Percentiles rank a stretch among this genome's conserved stretches.
Evolutionary conservation across 1,139 yeast genomes (phyloP).

Genomic region (Taphrina sp.): DNA sequence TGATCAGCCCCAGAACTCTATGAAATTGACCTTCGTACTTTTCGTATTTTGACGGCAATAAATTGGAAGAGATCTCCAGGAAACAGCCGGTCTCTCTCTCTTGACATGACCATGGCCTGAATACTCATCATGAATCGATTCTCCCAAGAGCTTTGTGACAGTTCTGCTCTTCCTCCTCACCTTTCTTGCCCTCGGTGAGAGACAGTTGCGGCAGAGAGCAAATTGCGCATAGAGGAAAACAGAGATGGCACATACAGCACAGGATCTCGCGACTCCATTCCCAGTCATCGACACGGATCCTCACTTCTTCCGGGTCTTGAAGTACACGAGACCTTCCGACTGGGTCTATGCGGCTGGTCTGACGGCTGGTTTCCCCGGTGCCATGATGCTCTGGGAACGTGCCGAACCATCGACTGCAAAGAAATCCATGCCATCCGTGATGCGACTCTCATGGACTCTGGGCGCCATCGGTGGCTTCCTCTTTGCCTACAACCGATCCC

Average conservation of each 20-base stretch:
- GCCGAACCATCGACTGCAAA: slow-evolving; percentile 51
- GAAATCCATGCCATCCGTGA: slow-evolving; percentile 15
- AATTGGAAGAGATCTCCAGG: too few relatives aligned
- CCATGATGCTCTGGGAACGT: slow-evolving; percentile 54
- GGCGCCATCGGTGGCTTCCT: slow-evolving; percentile 73
- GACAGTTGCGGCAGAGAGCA: too few relatives aligned
- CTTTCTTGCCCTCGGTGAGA: background rate
- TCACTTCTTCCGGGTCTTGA: slow-evolving; percentile 66
- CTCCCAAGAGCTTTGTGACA: too few relatives aligned
- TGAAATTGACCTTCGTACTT: too few relatives aligned
- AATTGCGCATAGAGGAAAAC: background rate
- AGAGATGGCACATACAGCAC: slow-evolving; percentile 29
- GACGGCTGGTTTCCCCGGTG: slow-evolving; percentile 56
- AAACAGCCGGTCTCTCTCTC: too few relatives aligned
- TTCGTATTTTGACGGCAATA: too few relatives aligned
- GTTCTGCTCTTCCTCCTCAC: background rate
- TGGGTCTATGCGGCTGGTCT: slow-evolving; percentile 61
- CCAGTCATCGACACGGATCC: slow-evolving; percentile 74
- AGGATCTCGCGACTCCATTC: slow-evolving; percentile 25
- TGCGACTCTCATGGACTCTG: slow-evolving; percentile 44
- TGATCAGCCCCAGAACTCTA: too few relatives aligned
- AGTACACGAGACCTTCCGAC: slow-evolving; percentile 70
- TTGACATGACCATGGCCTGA: too few relatives aligned
- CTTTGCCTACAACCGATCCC: slow-evolving; percentile 55
- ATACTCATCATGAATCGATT: too few relatives aligned